Evolutionary conservation across 352 stramenopile genomes (phyloP).

Genomic region (Pythium dissimile): DNA sequence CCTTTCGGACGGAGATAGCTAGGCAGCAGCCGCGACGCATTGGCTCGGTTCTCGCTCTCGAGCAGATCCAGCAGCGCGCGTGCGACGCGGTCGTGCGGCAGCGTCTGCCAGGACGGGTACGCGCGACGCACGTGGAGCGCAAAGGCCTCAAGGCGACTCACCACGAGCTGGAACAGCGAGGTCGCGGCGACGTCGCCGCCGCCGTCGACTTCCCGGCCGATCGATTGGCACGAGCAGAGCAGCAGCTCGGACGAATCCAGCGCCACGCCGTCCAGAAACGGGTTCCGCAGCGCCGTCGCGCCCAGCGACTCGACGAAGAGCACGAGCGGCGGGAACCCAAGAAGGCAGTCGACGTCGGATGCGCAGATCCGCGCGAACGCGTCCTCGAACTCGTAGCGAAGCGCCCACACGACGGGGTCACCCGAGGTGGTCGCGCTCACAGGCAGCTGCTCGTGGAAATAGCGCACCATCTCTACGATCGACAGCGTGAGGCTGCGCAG

Average conservation of each 20-base stretch:
- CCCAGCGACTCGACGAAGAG: constrained; percentile 43
- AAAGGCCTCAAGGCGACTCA: constrained; percentile 55
- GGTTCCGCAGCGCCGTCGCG: constrained; percentile 48
- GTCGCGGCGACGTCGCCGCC: constrained; percentile 26
- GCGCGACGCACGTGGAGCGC: constrained; percentile 32
- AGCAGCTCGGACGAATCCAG: constrained; percentile 68
- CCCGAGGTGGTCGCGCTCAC: neutral
- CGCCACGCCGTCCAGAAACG: constrained; percentile 57
- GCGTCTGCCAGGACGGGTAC: constrained; percentile 48
- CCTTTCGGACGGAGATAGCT: constrained; percentile 39
- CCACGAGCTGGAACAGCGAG: constrained; percentile 53
- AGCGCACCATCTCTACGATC: constrained; percentile 61
- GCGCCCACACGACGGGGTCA: constrained; percentile 14
- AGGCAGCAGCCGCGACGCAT: constrained; percentile 51
- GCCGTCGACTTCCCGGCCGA: constrained; percentile 3
- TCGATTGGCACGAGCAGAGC: constrained; percentile 56
- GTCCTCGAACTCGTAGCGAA: constrained; percentile 42
- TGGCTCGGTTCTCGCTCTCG: constrained; percentile 48
- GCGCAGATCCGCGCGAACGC: constrained; percentile 46
- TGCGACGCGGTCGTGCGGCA: constrained; percentile 52
- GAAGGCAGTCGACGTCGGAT: constrained; percentile 48
- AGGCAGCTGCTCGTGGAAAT: constrained; percentile 38
- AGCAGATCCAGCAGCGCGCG: constrained; percentile 49
- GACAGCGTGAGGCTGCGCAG: constrained; percentile 57
- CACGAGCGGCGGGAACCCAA: constrained; percentile 29